A percentile compares a stretch with the other conserved stretches of the same genome.
These are phyloP conservation scores for Phaeosphaeriaceae sp. DNA, from an alignment of 2,329 filamentous ascomycete species.

Conservation along the genomic window DNA sequence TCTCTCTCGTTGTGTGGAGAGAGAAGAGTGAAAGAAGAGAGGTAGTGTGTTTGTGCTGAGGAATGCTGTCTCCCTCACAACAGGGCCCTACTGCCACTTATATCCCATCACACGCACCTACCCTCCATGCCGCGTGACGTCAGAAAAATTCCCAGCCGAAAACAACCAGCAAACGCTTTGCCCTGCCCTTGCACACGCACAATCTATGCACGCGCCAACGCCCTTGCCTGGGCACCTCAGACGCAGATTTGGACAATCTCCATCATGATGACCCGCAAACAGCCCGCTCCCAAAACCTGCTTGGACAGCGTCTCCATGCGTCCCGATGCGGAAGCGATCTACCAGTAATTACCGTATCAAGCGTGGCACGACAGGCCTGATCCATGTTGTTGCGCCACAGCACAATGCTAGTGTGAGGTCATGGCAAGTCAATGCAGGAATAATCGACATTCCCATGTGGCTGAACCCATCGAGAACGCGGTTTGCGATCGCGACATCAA, in stretches of 20 bases:
- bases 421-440: slow-evolving; percentile 13
- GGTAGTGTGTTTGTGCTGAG: background rate
- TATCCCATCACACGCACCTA: slow-evolving; percentile 1
- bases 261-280: slow-evolving; percentile 13
- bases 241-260: too few species aligned
- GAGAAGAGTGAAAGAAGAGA: background rate
- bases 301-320: background rate
- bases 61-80: slow-evolving; percentile 6
- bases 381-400: slow-evolving; percentile 2
- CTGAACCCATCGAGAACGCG: slow-evolving; percentile 1
- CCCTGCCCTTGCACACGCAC: slow-evolving; percentile 2
- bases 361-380: background rate
- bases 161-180: background rate
- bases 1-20: background rate
- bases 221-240: too few species aligned
- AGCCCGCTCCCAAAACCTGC: slow-evolving; percentile 18
- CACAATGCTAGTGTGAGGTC: slow-evolving; percentile 2
- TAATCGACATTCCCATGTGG: slow-evolving; percentile 16
- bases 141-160: background rate
- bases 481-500: background rate
- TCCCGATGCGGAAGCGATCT: slow-evolving; percentile 6
- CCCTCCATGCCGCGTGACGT: slow-evolving; percentile 1
- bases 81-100: slow-evolving; percentile 5
- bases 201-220: slow-evolving; percentile 8
- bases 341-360: slow-evolving; percentile 2